Base-by-base conservation (phyloP, 495 filamentous ascomycete genomes). In the Penicillium silybi region DNA sequence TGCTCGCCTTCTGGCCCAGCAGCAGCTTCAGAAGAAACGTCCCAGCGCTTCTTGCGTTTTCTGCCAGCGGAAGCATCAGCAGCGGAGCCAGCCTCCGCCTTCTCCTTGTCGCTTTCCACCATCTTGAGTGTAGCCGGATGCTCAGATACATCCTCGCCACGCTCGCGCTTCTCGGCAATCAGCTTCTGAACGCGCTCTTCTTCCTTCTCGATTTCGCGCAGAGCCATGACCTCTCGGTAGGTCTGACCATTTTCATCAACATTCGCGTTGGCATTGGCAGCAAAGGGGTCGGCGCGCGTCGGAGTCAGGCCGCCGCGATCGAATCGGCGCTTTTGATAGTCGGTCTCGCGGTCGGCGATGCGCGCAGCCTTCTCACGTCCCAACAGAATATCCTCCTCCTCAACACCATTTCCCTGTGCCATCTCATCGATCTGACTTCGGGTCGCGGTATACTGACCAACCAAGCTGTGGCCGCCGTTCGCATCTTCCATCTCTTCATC, bases 391-490 rank as follows among this genome's bases (percentile, higher is more conserved):
- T 99, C 95, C 56, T 93, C 92, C 68, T 97, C 92, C 66, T 92
- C 89, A 19, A 90, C 89, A 38, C 88, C 88, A 52, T 80, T 82
- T 43, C 90, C 90, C 40, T 76, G 83, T 8, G 92, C 89, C 72
- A 97, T 92, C 76, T 99, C 95, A 67, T 96, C 89, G 67, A 97
- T 88, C 74, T 96, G 89, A 46, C 85, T 82, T 58, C 81, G 84
- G 15, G 91, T 90, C 17, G 95, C 95, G 11, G 95, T 99, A 70
- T 97, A 99, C 71, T 99, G 95, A 51, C 92, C 95, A 25, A 97
- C 90, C 52, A 99, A 75, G 59, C 87, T 82, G 63, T 88, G 82
- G 47, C 78, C 84, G 56, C 73, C 84, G 64, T 89, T 85, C 55
- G 76, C 84, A 81, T 91, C 90, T 41, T 80, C 78, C 73, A 89